Conservation (phyloP, 2,329 filamentous ascomycete species). For the Talaromyces sp. region DNA sequence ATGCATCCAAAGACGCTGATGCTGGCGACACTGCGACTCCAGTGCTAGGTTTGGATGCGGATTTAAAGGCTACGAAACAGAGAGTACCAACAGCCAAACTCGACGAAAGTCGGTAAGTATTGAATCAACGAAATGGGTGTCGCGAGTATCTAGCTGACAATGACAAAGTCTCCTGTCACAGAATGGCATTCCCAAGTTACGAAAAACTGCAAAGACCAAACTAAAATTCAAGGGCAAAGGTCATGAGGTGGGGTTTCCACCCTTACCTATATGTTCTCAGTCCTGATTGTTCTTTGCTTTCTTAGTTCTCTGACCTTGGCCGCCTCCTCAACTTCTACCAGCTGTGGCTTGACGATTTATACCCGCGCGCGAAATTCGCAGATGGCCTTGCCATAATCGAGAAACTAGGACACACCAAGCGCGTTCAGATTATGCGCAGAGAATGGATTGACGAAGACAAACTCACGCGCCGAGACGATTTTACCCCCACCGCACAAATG, state of each 20-base stretch:
- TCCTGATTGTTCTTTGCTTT: constrained; percentile 25
- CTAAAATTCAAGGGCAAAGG: constrained; percentile 87
- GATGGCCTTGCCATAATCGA: constrained; percentile 88
- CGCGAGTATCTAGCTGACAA: constrained; percentile 2
- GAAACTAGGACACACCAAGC: constrained; percentile 81
- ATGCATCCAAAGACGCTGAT: constrained; percentile 3
- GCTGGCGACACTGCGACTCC: constrained; percentile 5
- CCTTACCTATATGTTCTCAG: neutral
- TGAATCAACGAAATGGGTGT: neutral
- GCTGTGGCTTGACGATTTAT: constrained; percentile 93
- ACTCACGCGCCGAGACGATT: neutral
- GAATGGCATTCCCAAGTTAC: constrained; percentile 75
- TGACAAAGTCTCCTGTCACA: constrained; percentile 67
- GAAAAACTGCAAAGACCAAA: constrained; percentile 60
- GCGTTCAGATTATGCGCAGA: constrained; percentile 65
- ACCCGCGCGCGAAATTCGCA: constrained; percentile 87
- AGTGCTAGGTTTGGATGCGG: constrained; percentile 71
- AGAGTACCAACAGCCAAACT: constrained; percentile 75
- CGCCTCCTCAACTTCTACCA: constrained; percentile 86
- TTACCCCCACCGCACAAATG: neutral
- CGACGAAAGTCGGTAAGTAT: constrained; percentile 64
- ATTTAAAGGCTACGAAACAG: constrained; percentile 75
- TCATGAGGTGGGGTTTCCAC: constrained; percentile 70
- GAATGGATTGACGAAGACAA: constrained; percentile 74
- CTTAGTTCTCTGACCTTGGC: constrained; percentile 77